Evolutionary conservation across 371 early-diverging fungal genomes (phyloP).

Genomic region (Sporodiniella umbellata): DNA sequence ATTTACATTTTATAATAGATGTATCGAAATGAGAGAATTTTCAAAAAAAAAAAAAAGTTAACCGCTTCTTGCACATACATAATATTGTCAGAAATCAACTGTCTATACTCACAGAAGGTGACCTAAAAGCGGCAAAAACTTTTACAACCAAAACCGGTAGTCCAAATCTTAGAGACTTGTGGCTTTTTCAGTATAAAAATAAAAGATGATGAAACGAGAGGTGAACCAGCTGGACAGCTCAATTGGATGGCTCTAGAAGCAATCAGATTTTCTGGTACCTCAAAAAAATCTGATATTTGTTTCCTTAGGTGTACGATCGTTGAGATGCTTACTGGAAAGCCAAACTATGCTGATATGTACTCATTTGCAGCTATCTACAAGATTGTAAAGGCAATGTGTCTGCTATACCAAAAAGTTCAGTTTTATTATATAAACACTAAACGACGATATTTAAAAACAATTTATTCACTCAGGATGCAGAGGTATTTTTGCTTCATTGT

Average conservation of each 20-base stretch:
- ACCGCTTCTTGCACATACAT: conserved; percentile 88
- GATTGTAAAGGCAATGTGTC: conserved; percentile 85
- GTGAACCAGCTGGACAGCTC: conserved; percentile 90
- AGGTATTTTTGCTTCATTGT: conserved; percentile 72
- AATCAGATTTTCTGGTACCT: conserved; percentile 80
- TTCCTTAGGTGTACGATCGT: conserved; percentile 87
- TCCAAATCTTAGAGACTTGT: conserved; percentile 94
- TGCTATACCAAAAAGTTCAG: conserved; percentile 69
- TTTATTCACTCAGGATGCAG: conserved; percentile 46
- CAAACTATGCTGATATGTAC: conserved; percentile 78
- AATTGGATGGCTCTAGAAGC: conserved; percentile 99
- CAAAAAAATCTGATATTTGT: conserved; percentile 90
- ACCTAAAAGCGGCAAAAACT: conserved; percentile 95
- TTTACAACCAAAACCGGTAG: conserved; percentile 90
- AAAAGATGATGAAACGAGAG: conserved; percentile 59
- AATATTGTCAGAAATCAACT: conserved; percentile 85
- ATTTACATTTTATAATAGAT: conserved; percentile 9
- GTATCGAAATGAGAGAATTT: conserved; percentile 94
- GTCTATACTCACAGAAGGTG: conserved; percentile 86
- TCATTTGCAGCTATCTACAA: conserved; percentile 84
- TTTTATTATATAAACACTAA: too few relatives aligned
- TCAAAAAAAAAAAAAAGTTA: conserved; percentile 79
- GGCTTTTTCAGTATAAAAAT: conserved; percentile 83
- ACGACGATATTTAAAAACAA: too few relatives aligned
- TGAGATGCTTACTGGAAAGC: conserved; percentile 86